Conservation (phyloP, 73 alveolate species). For the Stentor roeselii region DNA sequence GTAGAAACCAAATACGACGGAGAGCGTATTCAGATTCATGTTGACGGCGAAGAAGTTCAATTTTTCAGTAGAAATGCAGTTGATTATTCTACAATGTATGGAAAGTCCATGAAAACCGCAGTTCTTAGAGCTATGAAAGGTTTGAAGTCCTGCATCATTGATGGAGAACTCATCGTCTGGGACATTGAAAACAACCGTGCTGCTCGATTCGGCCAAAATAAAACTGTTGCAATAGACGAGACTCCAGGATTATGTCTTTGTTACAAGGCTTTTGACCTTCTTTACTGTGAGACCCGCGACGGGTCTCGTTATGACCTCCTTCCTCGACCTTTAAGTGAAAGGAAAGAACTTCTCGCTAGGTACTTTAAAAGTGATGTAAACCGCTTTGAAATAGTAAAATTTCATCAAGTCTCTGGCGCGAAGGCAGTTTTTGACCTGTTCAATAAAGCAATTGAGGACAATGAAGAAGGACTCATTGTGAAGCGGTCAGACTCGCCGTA, state of each 20-base stretch:
- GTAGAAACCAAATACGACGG: conserved; percentile 97
- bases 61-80: conserved; percentile 88
- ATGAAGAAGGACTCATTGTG: conserved; percentile 93
- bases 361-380: conserved; percentile 69
- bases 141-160: conserved; percentile 76
- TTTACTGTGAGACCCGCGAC: conserved; percentile 71
- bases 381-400: conserved; percentile 77
- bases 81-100: conserved; percentile 86
- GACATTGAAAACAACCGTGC: conserved; percentile 62
- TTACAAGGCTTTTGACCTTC: conserved; percentile 88
- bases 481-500: conserved; percentile 75
- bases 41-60: conserved; percentile 65
- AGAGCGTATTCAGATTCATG: conserved; percentile 93
- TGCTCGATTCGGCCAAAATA: conserved; percentile 92
- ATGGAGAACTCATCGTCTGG: conserved; percentile 95
- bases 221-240: conserved; percentile 88
- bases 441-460: conserved; percentile 74
- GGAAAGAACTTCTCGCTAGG: conserved; percentile 74
- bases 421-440: conserved; percentile 82
- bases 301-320: conserved; percentile 78
- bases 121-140: conserved; percentile 72
- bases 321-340: conserved; percentile 72
- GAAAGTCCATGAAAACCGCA: conserved; percentile 71
- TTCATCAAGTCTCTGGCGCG: conserved; percentile 57
- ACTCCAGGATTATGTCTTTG: conserved; percentile 78